Base-by-base conservation (phyloP, 2,329 filamentous ascomycete genomes). In the Alternaria incomplexa region DNA sequence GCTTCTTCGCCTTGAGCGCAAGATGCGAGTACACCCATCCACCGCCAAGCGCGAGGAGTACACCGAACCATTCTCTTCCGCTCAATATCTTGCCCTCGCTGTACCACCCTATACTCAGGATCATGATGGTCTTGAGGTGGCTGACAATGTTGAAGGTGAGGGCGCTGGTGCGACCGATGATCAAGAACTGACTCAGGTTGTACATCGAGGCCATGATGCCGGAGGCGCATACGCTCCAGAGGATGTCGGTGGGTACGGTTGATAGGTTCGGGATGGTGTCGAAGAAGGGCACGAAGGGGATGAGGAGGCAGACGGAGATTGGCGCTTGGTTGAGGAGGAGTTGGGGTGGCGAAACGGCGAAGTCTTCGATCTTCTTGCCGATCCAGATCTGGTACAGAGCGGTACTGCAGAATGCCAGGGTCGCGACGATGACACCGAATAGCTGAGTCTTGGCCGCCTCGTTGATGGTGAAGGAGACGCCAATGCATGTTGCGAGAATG, bases 351-450 rank as follows among this genome's bases (percentile, higher is more conserved):
- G 80, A 80, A 12, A 83, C 82, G 36, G 72, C 73, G 61, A 83
- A 82, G 65, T 83, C 82, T 59, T 80, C 78, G 58, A 83, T 83
- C 71, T 83, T 83, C 78, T 83, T 83, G 65, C 81, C 82, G 61
- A 83, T 83, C 82, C 82, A 83, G 50, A 83, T 82, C 69, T 83
- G 81, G 63, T 83, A 83, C 50, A 83, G 80, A 1, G 81, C 82
- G 9, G 82, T 83, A 3, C 81, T 80, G 59, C 78, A 80, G 64
- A 83, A 83, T 9, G 82, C 82, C 32, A 81, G 70, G 5, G 79
- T 77, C 1, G 82, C 82, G 61, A 83, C 79, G 12, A 82, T 80
- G 23, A 81, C 78, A 25, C 82, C 82, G 12, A 81, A 73, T 4
- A 80, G 71, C n/a, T 77, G 75, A 9, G 79, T 82, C 58, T 79